Conservation (phyloP, 352 stramenopile species). For the Saprolegnia diclina region DNA sequence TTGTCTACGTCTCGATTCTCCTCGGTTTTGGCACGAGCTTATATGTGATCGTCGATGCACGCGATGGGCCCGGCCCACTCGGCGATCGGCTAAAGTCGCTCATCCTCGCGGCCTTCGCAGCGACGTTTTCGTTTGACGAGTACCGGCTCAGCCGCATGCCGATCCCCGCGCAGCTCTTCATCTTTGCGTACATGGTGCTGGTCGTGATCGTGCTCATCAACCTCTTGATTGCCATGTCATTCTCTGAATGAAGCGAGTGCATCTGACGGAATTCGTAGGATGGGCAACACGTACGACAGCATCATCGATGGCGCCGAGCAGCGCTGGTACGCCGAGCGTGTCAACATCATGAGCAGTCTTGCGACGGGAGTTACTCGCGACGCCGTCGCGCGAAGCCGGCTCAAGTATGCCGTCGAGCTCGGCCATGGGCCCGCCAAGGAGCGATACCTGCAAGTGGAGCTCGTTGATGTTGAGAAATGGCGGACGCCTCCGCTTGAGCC, state of each 20-base stretch:
- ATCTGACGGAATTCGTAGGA: constrained; percentile 32
- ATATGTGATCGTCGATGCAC: constrained; percentile 49
- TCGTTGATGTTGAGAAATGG: constrained; percentile 18
- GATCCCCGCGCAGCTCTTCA: constrained; percentile 28
- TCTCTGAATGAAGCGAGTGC: not conserved
- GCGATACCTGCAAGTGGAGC: constrained; percentile 24
- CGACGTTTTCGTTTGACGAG: constrained; percentile 59
- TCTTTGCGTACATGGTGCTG: constrained; percentile 56
- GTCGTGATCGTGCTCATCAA: constrained; percentile 65
- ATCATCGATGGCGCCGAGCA: constrained; percentile 57
- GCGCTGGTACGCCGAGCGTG: constrained; percentile 53
- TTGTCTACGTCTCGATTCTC: constrained; percentile 52
- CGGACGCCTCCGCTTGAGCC: not conserved
- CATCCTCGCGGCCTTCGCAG: constrained; percentile 51
- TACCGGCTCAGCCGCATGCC: constrained; percentile 47
- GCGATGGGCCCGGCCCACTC: constrained; percentile 30
- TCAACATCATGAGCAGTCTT: constrained; percentile 49
- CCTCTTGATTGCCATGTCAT: constrained; percentile 57
- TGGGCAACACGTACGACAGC: constrained; percentile 62
- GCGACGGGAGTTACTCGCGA: not conserved
- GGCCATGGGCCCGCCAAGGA: not conserved
- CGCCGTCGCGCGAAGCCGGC: not conserved
- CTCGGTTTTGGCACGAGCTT: constrained; percentile 48
- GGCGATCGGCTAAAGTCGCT: constrained; percentile 45
- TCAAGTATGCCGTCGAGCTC: constrained; percentile 22